Percentiles rank a stretch among this genome's conserved stretches.
Evolutionary conservation across 1,284 basidiomycete genomes (phyloP).

Genomic region (Porogramme epimiltina): DNA sequence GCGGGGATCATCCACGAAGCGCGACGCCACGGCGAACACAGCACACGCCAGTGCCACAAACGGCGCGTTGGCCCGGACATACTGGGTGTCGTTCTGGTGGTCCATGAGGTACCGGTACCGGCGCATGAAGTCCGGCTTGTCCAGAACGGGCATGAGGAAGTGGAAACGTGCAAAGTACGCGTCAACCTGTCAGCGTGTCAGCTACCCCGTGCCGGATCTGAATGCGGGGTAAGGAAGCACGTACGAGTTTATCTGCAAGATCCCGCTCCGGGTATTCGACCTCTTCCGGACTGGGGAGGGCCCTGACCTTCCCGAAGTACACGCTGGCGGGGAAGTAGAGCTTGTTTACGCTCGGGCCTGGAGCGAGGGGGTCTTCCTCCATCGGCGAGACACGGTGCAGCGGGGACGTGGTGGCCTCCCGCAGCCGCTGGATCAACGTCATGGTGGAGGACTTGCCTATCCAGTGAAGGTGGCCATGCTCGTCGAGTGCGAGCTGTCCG

Average conservation of each 20-base stretch:
- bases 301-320: slow-evolving; percentile 84
- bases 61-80: slow-evolving; percentile 62
- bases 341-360: slow-evolving; percentile 77
- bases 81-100: slow-evolving; percentile 51
- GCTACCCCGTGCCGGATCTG: slow-evolving; percentile 3
- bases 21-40: slow-evolving; percentile 81
- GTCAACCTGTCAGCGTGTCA: slow-evolving; percentile 59
- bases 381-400: slow-evolving; percentile 77
- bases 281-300: slow-evolving; percentile 81
- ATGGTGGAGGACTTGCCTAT: slow-evolving; percentile 90
- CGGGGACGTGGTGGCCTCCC: slow-evolving; percentile 70
- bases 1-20: slow-evolving; percentile 74
- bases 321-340: slow-evolving; percentile 88
- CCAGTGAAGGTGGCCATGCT: slow-evolving; percentile 90
- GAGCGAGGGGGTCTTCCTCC: slow-evolving; percentile 77
- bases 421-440: slow-evolving; percentile 88
- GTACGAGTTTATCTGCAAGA: slow-evolving; percentile 79
- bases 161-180: slow-evolving; percentile 85
- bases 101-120: slow-evolving; percentile 78
- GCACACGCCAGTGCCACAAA: slow-evolving; percentile 81
- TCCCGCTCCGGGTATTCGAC: slow-evolving; percentile 85
- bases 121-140: slow-evolving; percentile 78
- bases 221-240: slow-evolving; percentile 18
- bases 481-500: slow-evolving; percentile 85
- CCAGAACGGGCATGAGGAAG: slow-evolving; percentile 82